These are phyloP conservation scores for Tricholoma hemisulphureum DNA, from an alignment of 768 basidiomycete genomes.

Conservation along the genomic window DNA sequence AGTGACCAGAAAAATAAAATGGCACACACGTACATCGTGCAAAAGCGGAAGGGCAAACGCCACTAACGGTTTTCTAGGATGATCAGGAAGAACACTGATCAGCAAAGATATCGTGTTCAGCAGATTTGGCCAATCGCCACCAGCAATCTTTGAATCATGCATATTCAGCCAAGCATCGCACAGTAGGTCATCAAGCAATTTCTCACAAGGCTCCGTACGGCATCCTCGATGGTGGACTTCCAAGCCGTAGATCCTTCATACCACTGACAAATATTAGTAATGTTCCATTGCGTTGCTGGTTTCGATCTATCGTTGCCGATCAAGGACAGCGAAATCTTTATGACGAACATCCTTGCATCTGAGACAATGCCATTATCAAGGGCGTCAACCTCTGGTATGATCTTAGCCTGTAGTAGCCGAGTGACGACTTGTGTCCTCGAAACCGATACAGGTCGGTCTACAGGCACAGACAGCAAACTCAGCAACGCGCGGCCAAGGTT, in stretches of 20 bases:
- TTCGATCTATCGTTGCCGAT: conserved; percentile 25
- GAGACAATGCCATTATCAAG: conserved; percentile 28
- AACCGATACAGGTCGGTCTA: conserved; percentile 16
- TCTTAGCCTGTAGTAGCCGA: conserved; percentile 40
- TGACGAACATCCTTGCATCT: conserved; percentile 40
- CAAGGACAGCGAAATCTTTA: conserved; percentile 44
- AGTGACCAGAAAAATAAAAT: background rate
- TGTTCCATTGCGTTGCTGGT: conserved; percentile 30
- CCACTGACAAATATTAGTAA: conserved; percentile 37
- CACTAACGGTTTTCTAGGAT: conserved; percentile 41
- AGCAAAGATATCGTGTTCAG: conserved; percentile 41
- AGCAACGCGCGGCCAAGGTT: conserved; percentile 27
- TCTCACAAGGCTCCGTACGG: conserved; percentile 43
- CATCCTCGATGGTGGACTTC: conserved; percentile 41
- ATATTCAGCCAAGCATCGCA: conserved; percentile 2
- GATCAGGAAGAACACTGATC: conserved; percentile 46
- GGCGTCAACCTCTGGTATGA: conserved; percentile 48
- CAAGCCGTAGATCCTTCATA: conserved; percentile 37
- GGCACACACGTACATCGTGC: conserved; percentile 45
- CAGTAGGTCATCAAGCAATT: background rate
- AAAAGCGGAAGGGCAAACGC: conserved; percentile 43
- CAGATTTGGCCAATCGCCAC: conserved; percentile 42
- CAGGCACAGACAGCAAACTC: conserved; percentile 15
- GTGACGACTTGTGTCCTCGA: conserved; percentile 32
- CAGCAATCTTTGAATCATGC: conserved; percentile 30